Conservation (phyloP, 2,329 filamentous ascomycete species). For the Pseudocercospora eumusae region DNA sequence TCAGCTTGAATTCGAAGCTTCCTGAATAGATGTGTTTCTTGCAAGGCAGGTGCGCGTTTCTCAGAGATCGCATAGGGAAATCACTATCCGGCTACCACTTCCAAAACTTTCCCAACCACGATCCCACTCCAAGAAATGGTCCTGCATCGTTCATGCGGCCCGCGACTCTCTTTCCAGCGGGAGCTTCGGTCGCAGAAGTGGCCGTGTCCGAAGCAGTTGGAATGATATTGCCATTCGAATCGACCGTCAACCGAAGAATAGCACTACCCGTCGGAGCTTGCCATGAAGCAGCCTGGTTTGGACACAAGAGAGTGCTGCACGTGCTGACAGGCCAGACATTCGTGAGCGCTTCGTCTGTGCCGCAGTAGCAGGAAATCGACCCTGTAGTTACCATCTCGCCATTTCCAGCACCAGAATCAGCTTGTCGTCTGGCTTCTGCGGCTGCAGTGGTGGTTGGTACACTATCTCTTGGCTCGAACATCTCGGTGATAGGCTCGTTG, state of each 20-base stretch:
- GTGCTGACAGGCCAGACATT: constrained; percentile 7
- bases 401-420: neutral
- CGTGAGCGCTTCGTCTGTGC: neutral
- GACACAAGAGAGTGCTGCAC: constrained; percentile 2
- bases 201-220: neutral
- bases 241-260: neutral
- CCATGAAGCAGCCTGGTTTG: neutral
- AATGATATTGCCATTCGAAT: neutral
- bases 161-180: constrained; percentile 1
- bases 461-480: neutral
- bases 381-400: constrained; percentile 1
- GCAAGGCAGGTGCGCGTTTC: neutral
- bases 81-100: neutral
- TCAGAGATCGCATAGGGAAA: neutral
- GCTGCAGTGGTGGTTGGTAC: neutral
- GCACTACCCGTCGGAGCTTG: neutral
- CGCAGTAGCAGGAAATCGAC: neutral
- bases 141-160: constrained; percentile 1
- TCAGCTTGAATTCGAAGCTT: constrained; percentile 19
- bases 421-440: neutral
- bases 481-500: constrained; percentile 1
- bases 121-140: constrained; percentile 5
- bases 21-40: neutral
- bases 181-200: neutral
- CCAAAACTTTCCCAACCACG: constrained; percentile 3